Percentiles rank a stretch among this genome's conserved stretches.
Evolutionary conservation across 2,329 filamentous ascomycete genomes (phyloP).

Genomic region (Fusarium bactridioides): DNA sequence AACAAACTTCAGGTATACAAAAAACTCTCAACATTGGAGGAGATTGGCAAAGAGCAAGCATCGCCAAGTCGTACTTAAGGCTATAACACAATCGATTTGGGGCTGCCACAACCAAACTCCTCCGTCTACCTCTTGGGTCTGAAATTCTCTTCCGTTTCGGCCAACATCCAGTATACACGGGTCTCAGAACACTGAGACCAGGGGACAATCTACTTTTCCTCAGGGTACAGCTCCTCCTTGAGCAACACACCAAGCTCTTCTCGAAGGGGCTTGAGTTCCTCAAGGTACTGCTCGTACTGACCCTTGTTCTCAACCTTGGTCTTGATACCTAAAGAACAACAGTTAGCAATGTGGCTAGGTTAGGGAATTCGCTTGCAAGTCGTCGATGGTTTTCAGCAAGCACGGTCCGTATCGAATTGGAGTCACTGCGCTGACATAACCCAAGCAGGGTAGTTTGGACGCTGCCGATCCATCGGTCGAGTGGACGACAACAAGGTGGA

Average conservation of each 20-base stretch:
- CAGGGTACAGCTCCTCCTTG: constrained; percentile 92
- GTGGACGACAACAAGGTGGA: constrained; percentile 14
- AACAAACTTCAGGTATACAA: constrained; percentile 23
- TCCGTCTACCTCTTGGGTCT: constrained; percentile 43
- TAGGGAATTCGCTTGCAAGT: background rate
- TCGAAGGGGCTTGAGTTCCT: constrained; percentile 89
- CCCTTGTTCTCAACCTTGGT: constrained; percentile 98
- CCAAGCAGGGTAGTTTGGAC: constrained; percentile 3
- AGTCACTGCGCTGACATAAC: constrained; percentile 16
- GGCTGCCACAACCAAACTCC: constrained; percentile 43
- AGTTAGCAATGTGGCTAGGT: constrained; percentile 24
- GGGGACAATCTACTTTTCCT: constrained; percentile 55
- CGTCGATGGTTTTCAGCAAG: background rate
- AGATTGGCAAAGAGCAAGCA: constrained; percentile 34
- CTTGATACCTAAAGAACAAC: constrained; percentile 78
- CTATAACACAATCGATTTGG: constrained; percentile 47
- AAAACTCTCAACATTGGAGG: constrained; percentile 31
- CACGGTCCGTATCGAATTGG: background rate
- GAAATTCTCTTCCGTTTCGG: constrained; percentile 38
- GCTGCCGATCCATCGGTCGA: constrained; percentile 13
- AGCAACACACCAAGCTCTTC: constrained; percentile 92
- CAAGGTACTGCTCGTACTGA: constrained; percentile 96
- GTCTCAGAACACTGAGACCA: constrained; percentile 30
- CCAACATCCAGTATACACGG: constrained; percentile 50
- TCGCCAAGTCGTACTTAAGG: constrained; percentile 36